A percentile compares a stretch with the other conserved stretches of the same genome.
Conservation (phyloP, 768 basidiomycete genomes). For the Leccinum uliginosum region DNA sequence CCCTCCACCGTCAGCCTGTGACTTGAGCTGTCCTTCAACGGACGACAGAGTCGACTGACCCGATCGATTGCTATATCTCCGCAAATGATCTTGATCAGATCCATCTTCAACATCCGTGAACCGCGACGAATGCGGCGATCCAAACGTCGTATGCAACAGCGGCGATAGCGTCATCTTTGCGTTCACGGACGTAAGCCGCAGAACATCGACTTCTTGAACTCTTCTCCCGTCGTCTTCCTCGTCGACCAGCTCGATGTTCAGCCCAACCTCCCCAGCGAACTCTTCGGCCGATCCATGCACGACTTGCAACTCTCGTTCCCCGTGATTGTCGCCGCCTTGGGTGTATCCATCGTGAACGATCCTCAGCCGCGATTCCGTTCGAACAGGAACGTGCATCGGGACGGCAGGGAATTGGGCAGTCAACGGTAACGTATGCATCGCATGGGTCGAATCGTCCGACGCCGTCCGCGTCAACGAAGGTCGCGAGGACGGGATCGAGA, state of each 20-base stretch:
- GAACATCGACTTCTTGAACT: conserved; percentile 8
- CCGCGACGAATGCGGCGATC: conserved; percentile 34
- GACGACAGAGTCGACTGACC: conserved; percentile 14
- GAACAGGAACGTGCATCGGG: conserved; percentile 26
- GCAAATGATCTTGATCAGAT: conserved; percentile 21
- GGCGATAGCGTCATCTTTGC: conserved; percentile 27
- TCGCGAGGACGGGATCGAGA: conserved; percentile 14
- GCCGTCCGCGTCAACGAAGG: conserved; percentile 18
- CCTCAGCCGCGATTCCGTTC: conserved; percentile 29
- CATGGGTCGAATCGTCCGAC: conserved; percentile 24
- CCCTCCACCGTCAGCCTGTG: conserved; percentile 13
- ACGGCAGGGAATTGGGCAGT: conserved; percentile 31
- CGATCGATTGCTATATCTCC: conserved; percentile 14
- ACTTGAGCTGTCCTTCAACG: conserved; percentile 11
- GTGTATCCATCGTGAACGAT: conserved; percentile 25
- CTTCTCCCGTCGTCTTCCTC: conserved; percentile 9
- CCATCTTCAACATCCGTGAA: conserved; percentile 29
- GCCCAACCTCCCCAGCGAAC: background rate
- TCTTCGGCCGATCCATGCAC: conserved; percentile 20
- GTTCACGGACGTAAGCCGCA: conserved; percentile 1
- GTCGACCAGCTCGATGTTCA: conserved; percentile 16
- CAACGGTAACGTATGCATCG: conserved; percentile 16
- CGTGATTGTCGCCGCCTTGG: conserved; percentile 18
- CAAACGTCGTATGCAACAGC: conserved; percentile 39
- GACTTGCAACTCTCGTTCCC: conserved; percentile 14